These are phyloP conservation scores for Bryoglossum gracile DNA, from an alignment of 495 filamentous ascomycete species.

Conservation along the genomic window DNA sequence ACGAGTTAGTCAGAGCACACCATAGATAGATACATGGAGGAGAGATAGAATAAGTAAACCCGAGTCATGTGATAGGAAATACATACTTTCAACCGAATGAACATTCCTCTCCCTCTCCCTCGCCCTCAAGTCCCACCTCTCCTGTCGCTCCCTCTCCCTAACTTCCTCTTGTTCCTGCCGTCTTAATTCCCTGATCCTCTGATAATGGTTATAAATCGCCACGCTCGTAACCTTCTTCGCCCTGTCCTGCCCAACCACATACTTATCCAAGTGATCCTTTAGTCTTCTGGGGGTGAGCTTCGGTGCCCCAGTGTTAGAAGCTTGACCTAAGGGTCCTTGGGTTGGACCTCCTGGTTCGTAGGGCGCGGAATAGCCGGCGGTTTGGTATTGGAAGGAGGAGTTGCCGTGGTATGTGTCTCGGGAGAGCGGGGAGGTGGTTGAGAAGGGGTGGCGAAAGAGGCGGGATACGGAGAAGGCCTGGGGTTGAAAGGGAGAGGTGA, in stretches of 20 bases:
- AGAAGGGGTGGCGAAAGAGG: constrained; percentile 7
- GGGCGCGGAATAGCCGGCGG: constrained; percentile 52
- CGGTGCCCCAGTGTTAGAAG: constrained; percentile 56
- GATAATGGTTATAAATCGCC: constrained; percentile 96
- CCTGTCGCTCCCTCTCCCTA: constrained; percentile 33
- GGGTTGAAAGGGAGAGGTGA: not conserved
- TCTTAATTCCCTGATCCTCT: constrained; percentile 71
- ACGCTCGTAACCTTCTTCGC: constrained; percentile 94
- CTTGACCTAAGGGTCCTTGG: constrained; percentile 47
- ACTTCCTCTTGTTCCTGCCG: constrained; percentile 62
- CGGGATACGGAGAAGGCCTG: not conserved
- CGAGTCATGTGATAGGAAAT: constrained; percentile 10
- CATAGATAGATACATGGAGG: too few species aligned
- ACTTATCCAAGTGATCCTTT: constrained; percentile 90
- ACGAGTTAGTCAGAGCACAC: constrained; percentile 3
- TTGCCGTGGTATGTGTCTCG: constrained; percentile 47
- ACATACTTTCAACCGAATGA: constrained; percentile 22
- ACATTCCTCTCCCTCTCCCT: constrained; percentile 14
- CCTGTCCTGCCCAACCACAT: constrained; percentile 90
- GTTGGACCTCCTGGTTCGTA: constrained; percentile 66
- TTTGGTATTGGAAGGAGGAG: constrained; percentile 53
- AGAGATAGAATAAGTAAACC: too few species aligned
- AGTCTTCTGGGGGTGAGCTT: constrained; percentile 72
- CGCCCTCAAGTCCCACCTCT: constrained; percentile 34
- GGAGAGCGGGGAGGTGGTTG: constrained; percentile 4